Base-by-base conservation (phyloP, 2,329 filamentous ascomycete genomes). In the Neodidymelliopsis sp. region DNA sequence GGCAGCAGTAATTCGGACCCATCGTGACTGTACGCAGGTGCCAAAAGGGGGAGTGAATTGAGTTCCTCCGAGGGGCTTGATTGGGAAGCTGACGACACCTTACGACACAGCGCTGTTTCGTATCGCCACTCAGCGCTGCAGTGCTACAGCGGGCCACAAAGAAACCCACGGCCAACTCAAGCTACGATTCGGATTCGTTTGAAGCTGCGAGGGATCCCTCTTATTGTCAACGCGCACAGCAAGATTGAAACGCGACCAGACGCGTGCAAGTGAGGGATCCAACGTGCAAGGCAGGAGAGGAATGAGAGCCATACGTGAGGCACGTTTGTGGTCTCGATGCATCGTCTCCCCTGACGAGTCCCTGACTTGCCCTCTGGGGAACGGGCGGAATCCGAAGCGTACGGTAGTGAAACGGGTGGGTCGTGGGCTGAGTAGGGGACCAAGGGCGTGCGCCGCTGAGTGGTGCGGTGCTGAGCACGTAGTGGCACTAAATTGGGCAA, bases 81-180 rank as follows among this genome's bases (percentile, higher is more conserved):
- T 56, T 61, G 54, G 59, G 57, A 50, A 48, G 62, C 60, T 62
- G 59, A 61, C 53, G 60, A 51, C 50, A 55, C 59, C 52, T 65
- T 65, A 67, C 62, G 62, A 66, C 60, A 65, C 57, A 53, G 48
- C 49, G 54, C 54, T 62, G 63, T 63, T 65, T 64, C 60, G 63
- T 59, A 57, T 60, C 53, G 63, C 57, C 63, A 64, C 63, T 48
- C 54, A 54, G 53, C 31, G 61, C 51, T 57, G 50, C 49, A 49
- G 54, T 62, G 62, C 54, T 56, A 62, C 53, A 54, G 62, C 60
- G 62, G 60, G 58, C 51, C 60, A 43, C 44, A 40, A 39, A 43
- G 48, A 57, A 22, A 48, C 38, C 49, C 54, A 41, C 54, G 41
- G 47, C 53, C 42, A 33, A 27, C 38, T 42, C 31, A 37, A 30